A percentile compares a stretch with the other conserved stretches of the same genome.
phyloP scores from a whole-genome alignment of 2,329 filamentous ascomycete genomes.

The Chaetomium sp. region DNA sequence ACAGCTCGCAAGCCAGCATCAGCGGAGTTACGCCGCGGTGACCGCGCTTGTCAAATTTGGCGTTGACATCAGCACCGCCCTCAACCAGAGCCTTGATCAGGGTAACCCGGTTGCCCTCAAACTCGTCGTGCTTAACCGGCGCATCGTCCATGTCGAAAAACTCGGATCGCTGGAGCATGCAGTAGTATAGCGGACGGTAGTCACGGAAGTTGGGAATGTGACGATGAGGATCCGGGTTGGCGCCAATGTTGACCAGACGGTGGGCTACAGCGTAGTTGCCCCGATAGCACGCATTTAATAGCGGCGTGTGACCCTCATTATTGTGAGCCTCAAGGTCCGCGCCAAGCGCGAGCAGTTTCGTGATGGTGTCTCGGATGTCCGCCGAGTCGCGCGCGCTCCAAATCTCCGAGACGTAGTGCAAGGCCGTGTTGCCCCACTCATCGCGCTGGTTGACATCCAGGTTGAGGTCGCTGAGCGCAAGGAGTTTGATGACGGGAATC shows the following conservation, averaged over 20 bases:
- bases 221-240: slow-evolving; percentile 20
- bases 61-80: slow-evolving; percentile 19
- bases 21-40: slow-evolving; percentile 17
- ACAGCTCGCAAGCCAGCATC: slow-evolving; percentile 22
- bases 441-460: slow-evolving; percentile 23
- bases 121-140: slow-evolving; percentile 20
- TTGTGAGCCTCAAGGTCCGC: slow-evolving; percentile 23
- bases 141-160: slow-evolving; percentile 21
- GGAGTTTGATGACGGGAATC: slow-evolving; percentile 22
- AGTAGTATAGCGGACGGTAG: slow-evolving; percentile 21
- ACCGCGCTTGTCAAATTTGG: slow-evolving; percentile 20
- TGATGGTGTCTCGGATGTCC: slow-evolving; percentile 21
- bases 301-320: slow-evolving; percentile 18
- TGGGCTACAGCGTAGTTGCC: slow-evolving; percentile 24
- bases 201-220: slow-evolving; percentile 20
- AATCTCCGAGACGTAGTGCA: slow-evolving; percentile 22
- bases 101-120: slow-evolving; percentile 20
- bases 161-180: slow-evolving; percentile 18
- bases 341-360: slow-evolving; percentile 22
- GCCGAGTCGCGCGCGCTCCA: slow-evolving; percentile 18
- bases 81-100: slow-evolving; percentile 20
- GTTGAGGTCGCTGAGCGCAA: slow-evolving; percentile 17
- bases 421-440: slow-evolving; percentile 20
- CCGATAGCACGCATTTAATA: slow-evolving; percentile 21
- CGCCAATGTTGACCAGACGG: slow-evolving; percentile 19